Percentiles rank a stretch among this genome's conserved stretches.
Evolutionary conservation across 805 yeast species (phyloP).

Genomic region (Ogataea polymorpha): DNA sequence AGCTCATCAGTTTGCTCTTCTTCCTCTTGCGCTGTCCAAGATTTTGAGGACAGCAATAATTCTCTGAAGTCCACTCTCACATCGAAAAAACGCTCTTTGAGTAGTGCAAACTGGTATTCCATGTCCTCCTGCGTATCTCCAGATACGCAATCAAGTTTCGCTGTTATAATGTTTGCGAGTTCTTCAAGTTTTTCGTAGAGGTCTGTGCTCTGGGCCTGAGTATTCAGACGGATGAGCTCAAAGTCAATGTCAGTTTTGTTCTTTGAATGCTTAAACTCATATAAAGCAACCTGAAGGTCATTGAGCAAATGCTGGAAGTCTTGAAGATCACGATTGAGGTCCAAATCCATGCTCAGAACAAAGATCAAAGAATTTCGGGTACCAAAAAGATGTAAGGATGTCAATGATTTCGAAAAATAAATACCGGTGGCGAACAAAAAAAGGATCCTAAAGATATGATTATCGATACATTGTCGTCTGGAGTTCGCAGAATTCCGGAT

Average conservation of each 20-base stretch:
- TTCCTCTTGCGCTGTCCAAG: conserved; percentile 19
- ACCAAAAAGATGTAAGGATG: conserved; percentile 5
- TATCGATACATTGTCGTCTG: conserved; percentile 43
- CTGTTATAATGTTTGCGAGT: conserved; percentile 13
- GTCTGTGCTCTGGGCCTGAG: conserved; percentile 16
- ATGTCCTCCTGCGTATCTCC: conserved; percentile 2
- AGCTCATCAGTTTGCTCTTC: conserved; percentile 2
- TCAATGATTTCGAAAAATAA: not conserved
- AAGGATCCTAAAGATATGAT: conserved; percentile 16
- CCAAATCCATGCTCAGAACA: conserved; percentile 2
- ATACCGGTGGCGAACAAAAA: conserved; percentile 9
- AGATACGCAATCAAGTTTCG: conserved; percentile 10
- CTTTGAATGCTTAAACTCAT: conserved; percentile 6
- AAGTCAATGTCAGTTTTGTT: conserved; percentile 9
- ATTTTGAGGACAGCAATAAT: conserved; percentile 26
- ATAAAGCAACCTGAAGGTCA: conserved; percentile 6
- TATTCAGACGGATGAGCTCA: conserved; percentile 14
- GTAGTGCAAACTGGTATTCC: conserved; percentile 12
- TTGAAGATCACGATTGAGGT: not conserved
- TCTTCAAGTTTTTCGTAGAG: conserved; percentile 20
- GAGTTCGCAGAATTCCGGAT: conserved; percentile 69
- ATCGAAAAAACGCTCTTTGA: conserved; percentile 25
- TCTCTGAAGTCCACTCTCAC: conserved; percentile 27
- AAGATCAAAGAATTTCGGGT: not conserved
- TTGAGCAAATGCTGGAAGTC: conserved; percentile 3